Base-by-base conservation (phyloP, 2,329 filamentous ascomycete genomes). In the Fusarium devonianum region DNA sequence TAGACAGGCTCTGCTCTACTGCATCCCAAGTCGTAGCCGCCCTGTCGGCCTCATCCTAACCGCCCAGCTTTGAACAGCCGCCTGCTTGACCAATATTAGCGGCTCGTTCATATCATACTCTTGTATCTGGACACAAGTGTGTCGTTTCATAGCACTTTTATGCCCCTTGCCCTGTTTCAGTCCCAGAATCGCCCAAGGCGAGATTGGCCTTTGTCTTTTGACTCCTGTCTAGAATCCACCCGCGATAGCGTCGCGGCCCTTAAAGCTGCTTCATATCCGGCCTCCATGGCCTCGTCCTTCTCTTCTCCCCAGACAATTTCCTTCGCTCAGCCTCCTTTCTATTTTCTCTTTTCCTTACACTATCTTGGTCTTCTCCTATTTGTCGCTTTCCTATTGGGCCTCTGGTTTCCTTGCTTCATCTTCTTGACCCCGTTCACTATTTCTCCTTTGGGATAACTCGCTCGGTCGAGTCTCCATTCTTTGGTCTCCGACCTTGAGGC, bases 21-120 rank as follows among this genome's bases (percentile, higher is more conserved):
- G 7, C 3, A 10, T n/a, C 36, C 28, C 22, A 21, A 17, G n/a
- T 38, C 41, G 48, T 66, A 64, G 53, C 58, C 63, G 63, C 63
- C 60, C 52, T 60, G 37, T 28, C 25, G 37, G 22, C 43, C 35
- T 29, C 16, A 10, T 19, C 38, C 54, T 66, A 64, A 62, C 63
- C 63, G 63, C 64, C 64, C 61, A 49, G 13, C 26, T 42, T 69
- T 71, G 78, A 71, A 79, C 75, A 77, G 69, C 75, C 75, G 75
- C 76, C 73, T 51, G 57, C 60, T 64, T 67, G 75, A 73, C 80
- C 80, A 83, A 81, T 82, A 74, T 78, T 73, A 71, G 71, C 68
- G 68, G 70, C 70, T 71, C 69, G 61, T 75, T 68, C 57, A 55
- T 64, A 56, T 60, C 63, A 68, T 63, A 71, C 72, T 70, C 67